Base-by-base conservation (phyloP, 768 basidiomycete genomes). In the Lactifluus piperatus region DNA sequence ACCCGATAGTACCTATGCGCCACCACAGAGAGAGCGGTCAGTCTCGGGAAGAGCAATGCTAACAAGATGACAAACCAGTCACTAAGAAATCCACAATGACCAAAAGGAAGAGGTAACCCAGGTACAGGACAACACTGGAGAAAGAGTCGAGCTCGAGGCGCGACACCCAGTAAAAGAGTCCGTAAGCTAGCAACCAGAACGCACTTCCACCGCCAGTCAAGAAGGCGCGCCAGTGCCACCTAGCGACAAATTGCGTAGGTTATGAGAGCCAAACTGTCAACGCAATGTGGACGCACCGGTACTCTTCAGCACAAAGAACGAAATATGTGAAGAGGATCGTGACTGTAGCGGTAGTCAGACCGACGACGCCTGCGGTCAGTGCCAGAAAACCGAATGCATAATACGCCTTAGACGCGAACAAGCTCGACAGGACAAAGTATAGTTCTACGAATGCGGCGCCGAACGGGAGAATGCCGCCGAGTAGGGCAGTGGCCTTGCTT, bases 151-250 rank as follows among this genome's bases (percentile, higher is more conserved):
- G 79, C 24, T 84, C 88, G n/a, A 97, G 80, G 22, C 91, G 83
- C 0, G 91, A 86, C 24, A 78, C 81, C 89, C 88, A 92, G 68
- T 91, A 93, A 73, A 91, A 91, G 10, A 93, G 67, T 2, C 93
- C 94, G 68, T 97, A 98, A 11, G 80, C 79, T 52, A 94, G 73
- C 26, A 97, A 74, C 94, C 94, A 98, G 71, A 94, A 82, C 3
- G 93, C 87, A 61, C 88, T 91, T 24, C 94, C 92, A 9, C 93
- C 95, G 36, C 95, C 95, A 30, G 84, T 87, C 62, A 94, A 66
- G 79, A 98, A 97, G 5, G 91, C 81, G 46, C 92, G 83, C 95
- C 95, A 98, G 59, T 98, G 94, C 94, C 94, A 98, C 58, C 92
- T 89, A 60, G 30, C 34, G 30, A 52, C 18, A 3, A 56, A 49